Evolutionary conservation across 805 yeast species (phyloP).

Genomic region (Wickerhamiella parazyma): DNA sequence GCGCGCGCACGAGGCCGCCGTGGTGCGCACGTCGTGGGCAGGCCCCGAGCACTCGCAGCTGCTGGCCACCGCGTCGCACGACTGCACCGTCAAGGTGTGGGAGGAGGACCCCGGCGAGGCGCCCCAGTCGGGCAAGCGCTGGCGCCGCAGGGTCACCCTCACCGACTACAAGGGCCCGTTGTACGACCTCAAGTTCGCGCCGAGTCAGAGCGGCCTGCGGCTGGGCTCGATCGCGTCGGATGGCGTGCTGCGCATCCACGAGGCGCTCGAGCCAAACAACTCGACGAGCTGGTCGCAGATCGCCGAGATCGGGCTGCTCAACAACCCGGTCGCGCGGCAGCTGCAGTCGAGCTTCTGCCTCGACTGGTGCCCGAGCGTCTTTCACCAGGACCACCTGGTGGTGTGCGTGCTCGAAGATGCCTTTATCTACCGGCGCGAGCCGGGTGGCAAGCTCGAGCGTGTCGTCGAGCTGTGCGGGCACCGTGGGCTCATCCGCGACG

Average conservation of each 20-base stretch:
- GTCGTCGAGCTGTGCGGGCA: conserved; percentile 70
- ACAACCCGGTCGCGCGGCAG: conserved; percentile 61
- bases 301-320: conserved; percentile 47
- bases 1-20: conserved; percentile 88
- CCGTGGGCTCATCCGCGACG: conserved; percentile 71
- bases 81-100: conserved; percentile 79
- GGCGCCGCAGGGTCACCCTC: conserved; percentile 62
- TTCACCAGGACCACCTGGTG: conserved; percentile 64
- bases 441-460: conserved; percentile 30
- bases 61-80: conserved; percentile 79
- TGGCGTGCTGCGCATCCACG: conserved; percentile 73
- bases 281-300: conserved; percentile 68
- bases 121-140: conserved; percentile 65
- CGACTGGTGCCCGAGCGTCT: conserved; percentile 84
- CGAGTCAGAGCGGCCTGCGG: conserved; percentile 66
- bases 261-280: conserved; percentile 82
- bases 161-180: conserved; percentile 83
- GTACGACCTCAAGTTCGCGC: conserved; percentile 83
- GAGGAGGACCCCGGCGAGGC: conserved; percentile 75
- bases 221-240: conserved; percentile 83
- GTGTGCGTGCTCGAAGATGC: conserved; percentile 84
- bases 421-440: conserved; percentile 49
- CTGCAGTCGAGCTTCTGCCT: conserved; percentile 75
- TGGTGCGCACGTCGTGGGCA: conserved; percentile 80
- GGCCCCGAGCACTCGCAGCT: conserved; percentile 86